phyloP scores from a whole-genome alignment of 495 filamentous ascomycete species.

The Apodospora peruviana region DNA sequence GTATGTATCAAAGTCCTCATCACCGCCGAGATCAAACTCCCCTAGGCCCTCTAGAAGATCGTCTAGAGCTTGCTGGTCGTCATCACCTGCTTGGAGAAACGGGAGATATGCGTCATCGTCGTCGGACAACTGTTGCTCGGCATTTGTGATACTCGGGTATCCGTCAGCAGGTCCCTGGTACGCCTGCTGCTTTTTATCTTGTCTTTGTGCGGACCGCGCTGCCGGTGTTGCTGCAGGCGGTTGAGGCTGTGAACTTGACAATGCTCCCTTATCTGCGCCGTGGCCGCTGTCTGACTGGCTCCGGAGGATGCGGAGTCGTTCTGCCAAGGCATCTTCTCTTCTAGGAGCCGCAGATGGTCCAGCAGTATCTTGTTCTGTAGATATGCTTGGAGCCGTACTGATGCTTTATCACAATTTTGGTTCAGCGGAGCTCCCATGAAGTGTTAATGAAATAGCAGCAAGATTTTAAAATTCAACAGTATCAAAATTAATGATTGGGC shows the following conservation, averaged over 20 bases:
- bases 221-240: neutral
- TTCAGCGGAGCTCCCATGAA: no score
- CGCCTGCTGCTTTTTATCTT: no score
- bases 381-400: no score
- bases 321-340: slow-evolving; percentile 38
- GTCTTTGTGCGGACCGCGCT: no score
- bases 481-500: no score
- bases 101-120: neutral
- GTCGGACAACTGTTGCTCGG: neutral
- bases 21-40: slow-evolving; percentile 10
- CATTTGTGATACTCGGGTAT: neutral
- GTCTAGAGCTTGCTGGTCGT: slow-evolving; percentile 29
- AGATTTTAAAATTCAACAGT: no score
- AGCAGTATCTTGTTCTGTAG: no score
- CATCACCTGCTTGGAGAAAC: neutral
- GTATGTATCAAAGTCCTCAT: neutral
- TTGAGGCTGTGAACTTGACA: neutral
- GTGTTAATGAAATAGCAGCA: no score
- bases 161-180: no score
- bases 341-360: no score
- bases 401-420: no score
- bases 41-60: slow-evolving; percentile 31
- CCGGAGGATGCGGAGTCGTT: slow-evolving; percentile 38
- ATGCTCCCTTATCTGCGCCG: neutral
- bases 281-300: slow-evolving; percentile 13